Conservation (phyloP, 352 stramenopile species). For the Globisporangium barbulae region DNA sequence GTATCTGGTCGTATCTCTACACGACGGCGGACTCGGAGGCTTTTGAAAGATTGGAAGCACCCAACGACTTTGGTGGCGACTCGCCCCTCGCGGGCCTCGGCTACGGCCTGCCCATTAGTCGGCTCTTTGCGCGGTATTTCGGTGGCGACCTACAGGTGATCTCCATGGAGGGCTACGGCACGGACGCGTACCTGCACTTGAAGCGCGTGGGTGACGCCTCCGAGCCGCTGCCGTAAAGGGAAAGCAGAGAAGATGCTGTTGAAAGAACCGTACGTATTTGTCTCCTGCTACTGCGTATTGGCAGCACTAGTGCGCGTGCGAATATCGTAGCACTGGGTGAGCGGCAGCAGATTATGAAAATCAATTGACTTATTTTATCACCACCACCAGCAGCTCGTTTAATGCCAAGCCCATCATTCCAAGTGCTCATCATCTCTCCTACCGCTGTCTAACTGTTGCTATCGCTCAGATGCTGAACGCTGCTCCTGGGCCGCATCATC, state of each 20-base stretch:
- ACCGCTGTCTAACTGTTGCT: neutral
- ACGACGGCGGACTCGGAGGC: conserved; percentile 97
- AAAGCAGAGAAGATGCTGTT: conserved; percentile 2
- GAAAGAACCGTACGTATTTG: neutral
- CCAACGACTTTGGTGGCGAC: conserved; percentile 85
- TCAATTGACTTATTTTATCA: conserved; percentile 17
- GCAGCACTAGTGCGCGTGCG: neutral
- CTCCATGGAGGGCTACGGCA: conserved; percentile 99
- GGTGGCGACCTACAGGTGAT: conserved; percentile 99
- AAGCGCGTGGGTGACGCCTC: conserved; percentile 90
- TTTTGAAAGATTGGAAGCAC: conserved; percentile 87
- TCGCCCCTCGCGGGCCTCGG: conserved; percentile 94
- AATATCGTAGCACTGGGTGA: neutral
- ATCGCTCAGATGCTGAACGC: conserved; percentile 8
- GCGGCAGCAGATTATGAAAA: neutral
- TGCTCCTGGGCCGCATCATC: conserved; percentile 51
- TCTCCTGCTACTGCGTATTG: neutral
- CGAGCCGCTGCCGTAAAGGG: conserved; percentile 73
- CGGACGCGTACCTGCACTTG: conserved; percentile 95
- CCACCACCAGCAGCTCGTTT: neutral
- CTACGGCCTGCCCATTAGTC: conserved; percentile 95
- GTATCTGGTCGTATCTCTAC: conserved; percentile 99
- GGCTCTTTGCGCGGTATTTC: conserved; percentile 99
- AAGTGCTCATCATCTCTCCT: neutral
- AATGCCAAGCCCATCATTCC: neutral